Base-by-base conservation (phyloP, 1,139 yeast species). In the Pichia cactophila region DNA sequence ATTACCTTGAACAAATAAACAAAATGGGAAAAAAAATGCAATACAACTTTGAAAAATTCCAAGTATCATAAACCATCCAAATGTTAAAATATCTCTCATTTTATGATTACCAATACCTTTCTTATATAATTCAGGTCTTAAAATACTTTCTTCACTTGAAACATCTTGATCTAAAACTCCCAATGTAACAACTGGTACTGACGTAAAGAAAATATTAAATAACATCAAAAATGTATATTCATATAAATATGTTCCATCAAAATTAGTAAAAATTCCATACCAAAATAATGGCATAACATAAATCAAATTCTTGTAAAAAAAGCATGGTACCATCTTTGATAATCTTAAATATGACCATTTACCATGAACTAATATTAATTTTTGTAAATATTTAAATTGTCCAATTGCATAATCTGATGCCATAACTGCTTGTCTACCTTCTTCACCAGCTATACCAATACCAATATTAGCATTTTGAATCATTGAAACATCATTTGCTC, bases 401-500 rank as follows among this genome's bases (percentile, higher is more conserved):
- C 83, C 84, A 56, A 80, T 67, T n/a, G 81, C 84, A 61, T 79
- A 80, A 63, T 80, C 85, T 1, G 83, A 75, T 2, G 83, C 77
- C 84, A 80, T 80, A 10, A 76, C 84, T 1, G 84, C 84, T 61
- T 79, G 84, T 57, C 84, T 66, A 55, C 85, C 85, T 65, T 80
- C 85, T 64, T 79, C 83, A 54, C 85, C 85, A 5, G 83, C 85
- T 57, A 80, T 80, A 57, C 85, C 85, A 44, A 80, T 77, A 49
- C 85, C 85, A 44, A 80, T 77, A 62, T 80, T 75, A 4, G 85
- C 82, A 10, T 83, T 77, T 63, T 80, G 85, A 55, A 80, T 80
- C 85, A 80, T 80, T 9, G 85, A 82, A 45, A 80, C 85, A 63
- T 80, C 85, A 60, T 80, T 80, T 26, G 85, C 83, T 54, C 85